These are phyloP conservation scores for Verticillium albo-atrum DNA, from an alignment of 2,329 filamentous ascomycete species.

Conservation along the genomic window DNA sequence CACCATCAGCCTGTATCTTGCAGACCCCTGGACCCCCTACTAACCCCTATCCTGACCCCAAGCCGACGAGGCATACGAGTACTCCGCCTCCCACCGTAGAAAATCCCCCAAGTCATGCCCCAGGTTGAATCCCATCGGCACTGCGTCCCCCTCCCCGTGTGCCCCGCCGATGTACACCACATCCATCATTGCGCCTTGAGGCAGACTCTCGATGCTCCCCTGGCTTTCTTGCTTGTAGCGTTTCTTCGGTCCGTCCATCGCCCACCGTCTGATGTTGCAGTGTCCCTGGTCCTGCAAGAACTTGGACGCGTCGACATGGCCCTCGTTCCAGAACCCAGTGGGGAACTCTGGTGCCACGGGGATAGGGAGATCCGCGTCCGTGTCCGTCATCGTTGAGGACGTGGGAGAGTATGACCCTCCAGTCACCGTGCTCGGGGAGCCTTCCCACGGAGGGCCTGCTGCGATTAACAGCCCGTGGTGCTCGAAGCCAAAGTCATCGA, in stretches of 20 bases:
- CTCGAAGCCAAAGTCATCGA: slow-evolving; percentile 43
- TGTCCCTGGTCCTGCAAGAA: slow-evolving; percentile 22
- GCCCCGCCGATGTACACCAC: slow-evolving; percentile 34
- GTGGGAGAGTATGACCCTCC: background rate
- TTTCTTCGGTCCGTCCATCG: slow-evolving; percentile 25
- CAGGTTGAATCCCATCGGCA: slow-evolving; percentile 59
- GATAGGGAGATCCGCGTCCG: slow-evolving; percentile 31
- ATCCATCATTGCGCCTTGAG: slow-evolving; percentile 47
- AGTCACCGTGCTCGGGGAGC: background rate
- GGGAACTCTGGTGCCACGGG: slow-evolving; percentile 29
- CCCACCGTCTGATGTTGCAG: slow-evolving; percentile 28
- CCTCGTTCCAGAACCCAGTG: slow-evolving; percentile 26
- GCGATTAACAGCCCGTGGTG: slow-evolving; percentile 33
- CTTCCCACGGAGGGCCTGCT: background rate
- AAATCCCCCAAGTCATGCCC: slow-evolving; percentile 56
- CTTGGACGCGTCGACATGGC: slow-evolving; percentile 23
- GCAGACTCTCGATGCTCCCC: slow-evolving; percentile 26
- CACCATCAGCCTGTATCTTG: too few relatives aligned
- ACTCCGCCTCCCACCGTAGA: slow-evolving; percentile 51
- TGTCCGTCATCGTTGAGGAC: slow-evolving; percentile 13
- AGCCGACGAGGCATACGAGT: slow-evolving; percentile 31
- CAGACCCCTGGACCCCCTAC: too few relatives aligned
- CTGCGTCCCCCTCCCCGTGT: slow-evolving; percentile 26
- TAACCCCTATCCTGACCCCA: background rate
- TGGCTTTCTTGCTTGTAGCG: slow-evolving; percentile 14